These are phyloP conservation scores for Excoecaria agallocha DNA, from an alignment of 345 rosid species.

Conservation along the genomic window DNA sequence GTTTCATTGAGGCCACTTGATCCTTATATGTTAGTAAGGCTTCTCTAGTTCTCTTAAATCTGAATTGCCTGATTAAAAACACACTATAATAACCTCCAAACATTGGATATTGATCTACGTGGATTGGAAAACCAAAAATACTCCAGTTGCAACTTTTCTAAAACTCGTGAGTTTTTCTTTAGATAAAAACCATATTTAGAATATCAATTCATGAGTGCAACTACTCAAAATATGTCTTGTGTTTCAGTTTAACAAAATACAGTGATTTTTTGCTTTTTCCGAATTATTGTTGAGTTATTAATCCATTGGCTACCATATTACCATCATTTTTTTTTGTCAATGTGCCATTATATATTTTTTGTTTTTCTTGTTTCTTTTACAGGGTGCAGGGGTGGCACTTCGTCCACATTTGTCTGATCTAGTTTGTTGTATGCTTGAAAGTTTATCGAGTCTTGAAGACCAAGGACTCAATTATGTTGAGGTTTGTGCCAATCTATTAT, in stretches of 20 bases:
- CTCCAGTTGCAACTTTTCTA: background rate
- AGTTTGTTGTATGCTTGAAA: slow-evolving; percentile 98
- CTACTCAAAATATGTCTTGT: background rate
- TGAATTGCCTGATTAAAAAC: background rate
- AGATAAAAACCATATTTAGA: background rate
- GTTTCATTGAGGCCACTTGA: background rate
- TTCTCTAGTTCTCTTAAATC: background rate
- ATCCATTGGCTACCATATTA: background rate
- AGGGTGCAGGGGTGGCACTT: slow-evolving; percentile 93
- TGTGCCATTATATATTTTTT: background rate
- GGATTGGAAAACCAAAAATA: background rate
- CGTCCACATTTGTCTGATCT: slow-evolving; percentile 87
- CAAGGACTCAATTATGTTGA: slow-evolving; percentile 96
- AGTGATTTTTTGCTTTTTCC: background rate
- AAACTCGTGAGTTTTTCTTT: background rate
- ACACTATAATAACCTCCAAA: background rate
- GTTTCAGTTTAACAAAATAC: background rate
- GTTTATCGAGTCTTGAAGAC: slow-evolving; percentile 97
- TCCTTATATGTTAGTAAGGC: background rate
- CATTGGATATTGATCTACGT: background rate
- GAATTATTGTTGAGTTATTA: background rate
- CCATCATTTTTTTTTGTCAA: background rate
- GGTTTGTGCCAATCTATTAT: slow-evolving; percentile 44
- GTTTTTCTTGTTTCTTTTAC: slow-evolving; percentile 9
- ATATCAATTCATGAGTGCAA: background rate